Evolutionary conservation across 176 grass and related monocot genomes (phyloP).

Genomic region (Oryza meridionalis): DNA sequence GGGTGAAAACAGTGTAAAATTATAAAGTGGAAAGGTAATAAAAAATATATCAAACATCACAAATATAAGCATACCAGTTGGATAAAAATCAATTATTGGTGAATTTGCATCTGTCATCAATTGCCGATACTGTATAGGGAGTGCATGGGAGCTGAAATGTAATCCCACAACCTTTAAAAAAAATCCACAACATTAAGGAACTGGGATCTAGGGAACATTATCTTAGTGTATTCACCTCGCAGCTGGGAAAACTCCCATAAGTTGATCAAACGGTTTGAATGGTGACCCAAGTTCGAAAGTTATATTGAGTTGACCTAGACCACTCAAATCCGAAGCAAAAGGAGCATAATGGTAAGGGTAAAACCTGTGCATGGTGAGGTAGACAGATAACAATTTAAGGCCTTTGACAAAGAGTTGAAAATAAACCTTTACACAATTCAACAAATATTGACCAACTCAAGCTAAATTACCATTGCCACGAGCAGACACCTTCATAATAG

Average conservation of each 20-base stretch:
- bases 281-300: conserved; percentile 74
- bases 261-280: conserved; percentile 97
- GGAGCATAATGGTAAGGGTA: conserved; percentile 99
- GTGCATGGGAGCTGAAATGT: conserved; percentile 83
- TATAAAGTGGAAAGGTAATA: conserved; percentile 15
- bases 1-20: conserved; percentile 17
- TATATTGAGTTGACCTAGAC: conserved; percentile 70
- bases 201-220: conserved; percentile 5
- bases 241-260: conserved; percentile 99
- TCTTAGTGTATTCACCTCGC: conserved; percentile 66
- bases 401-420: conserved; percentile 9
- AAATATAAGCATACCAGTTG: conserved; percentile 63
- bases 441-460: conserved; percentile 21
- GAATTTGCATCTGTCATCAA: conserved; percentile 84
- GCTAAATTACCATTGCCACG: conserved; percentile 85
- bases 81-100: conserved; percentile 97
- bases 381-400: not conserved
- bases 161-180: conserved; percentile 31
- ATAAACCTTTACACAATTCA: conserved; percentile 15
- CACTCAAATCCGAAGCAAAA: conserved; percentile 94
- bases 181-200: conserved; percentile 20
- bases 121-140: conserved; percentile 74
- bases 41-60: not conserved
- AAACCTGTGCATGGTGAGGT: conserved; percentile 59
- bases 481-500: conserved; percentile 97